Conservation (phyloP, 129 eudicot genomes). For the Flaveria bidentis region DNA sequence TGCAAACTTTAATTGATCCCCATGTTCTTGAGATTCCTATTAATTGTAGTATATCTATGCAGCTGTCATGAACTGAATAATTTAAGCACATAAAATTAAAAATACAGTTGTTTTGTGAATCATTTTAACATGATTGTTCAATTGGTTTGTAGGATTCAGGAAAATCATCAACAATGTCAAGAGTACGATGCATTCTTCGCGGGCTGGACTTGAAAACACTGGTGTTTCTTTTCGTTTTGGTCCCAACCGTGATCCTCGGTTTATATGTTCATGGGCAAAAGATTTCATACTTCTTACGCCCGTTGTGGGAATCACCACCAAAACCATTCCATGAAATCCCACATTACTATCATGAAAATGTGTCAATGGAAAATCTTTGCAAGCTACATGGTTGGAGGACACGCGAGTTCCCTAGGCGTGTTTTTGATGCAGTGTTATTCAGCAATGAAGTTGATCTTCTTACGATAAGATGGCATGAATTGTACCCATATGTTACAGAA, state of each 20-base stretch:
- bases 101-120: background rate
- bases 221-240: constrained; percentile 52
- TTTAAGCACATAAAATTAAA: background rate
- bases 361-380: constrained; percentile 84
- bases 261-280: constrained; percentile 74
- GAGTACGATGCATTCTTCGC: constrained; percentile 65
- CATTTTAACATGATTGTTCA: background rate
- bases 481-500: constrained; percentile 78
- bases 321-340: constrained; percentile 79
- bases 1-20: constrained; percentile 12
- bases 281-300: constrained; percentile 78
- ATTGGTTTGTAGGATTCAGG: constrained; percentile 60
- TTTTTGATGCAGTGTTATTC: constrained; percentile 85
- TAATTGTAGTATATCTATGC: no score
- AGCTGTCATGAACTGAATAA: constrained; percentile 1
- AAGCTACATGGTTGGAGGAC: constrained; percentile 85
- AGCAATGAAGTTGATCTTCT: constrained; percentile 89
- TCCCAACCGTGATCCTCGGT: constrained; percentile 53
- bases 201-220: constrained; percentile 70
- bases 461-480: constrained; percentile 76
- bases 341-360: constrained; percentile 83
- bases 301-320: constrained; percentile 89
- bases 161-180: constrained; percentile 49
- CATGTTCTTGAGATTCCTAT: background rate
- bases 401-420: constrained; percentile 86